Evolutionary conservation across 148 eudicot genomes (phyloP).

Genomic region (Vaccinium myrtillus): DNA sequence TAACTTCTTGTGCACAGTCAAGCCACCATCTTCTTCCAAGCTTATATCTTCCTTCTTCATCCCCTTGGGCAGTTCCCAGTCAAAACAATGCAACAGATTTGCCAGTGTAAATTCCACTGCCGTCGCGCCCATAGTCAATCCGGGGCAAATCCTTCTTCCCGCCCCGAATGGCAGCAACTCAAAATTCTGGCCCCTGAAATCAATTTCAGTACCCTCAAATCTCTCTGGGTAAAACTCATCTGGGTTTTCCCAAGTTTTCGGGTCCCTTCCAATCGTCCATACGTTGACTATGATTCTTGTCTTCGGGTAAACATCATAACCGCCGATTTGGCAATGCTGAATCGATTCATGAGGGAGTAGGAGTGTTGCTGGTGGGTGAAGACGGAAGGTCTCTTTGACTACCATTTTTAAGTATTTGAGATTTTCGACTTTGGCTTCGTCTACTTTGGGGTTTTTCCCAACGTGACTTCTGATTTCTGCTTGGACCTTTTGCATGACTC

Average conservation of each 20-base stretch:
- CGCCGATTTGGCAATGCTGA: not conserved
- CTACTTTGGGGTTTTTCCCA: not conserved
- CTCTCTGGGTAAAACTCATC: not conserved
- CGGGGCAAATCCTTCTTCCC: slow-evolving; percentile 5
- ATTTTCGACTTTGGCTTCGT: not conserved
- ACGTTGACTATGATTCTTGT: not conserved
- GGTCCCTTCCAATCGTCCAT: not conserved
- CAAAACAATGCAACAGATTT: not conserved
- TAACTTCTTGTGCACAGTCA: not conserved
- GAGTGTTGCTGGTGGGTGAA: not conserved
- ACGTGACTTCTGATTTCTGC: not conserved
- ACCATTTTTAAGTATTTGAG: not conserved
- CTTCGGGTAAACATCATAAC: not conserved
- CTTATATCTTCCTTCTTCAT: slow-evolving; percentile 6
- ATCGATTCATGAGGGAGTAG: not conserved
- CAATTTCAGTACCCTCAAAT: not conserved
- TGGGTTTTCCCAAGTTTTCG: not conserved
- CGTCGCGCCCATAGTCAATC: not conserved
- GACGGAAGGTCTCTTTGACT: not conserved
- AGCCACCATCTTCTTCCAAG: not conserved
- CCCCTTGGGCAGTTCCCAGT: slow-evolving; percentile 7
- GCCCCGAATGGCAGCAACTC: slow-evolving; percentile 12
- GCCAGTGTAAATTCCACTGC: not conserved
- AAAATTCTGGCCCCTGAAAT: not conserved
- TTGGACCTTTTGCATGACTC: slow-evolving; percentile 8